Conservation (phyloP, 2,329 filamentous ascomycete genomes). For the Penicillium sp. region DNA sequence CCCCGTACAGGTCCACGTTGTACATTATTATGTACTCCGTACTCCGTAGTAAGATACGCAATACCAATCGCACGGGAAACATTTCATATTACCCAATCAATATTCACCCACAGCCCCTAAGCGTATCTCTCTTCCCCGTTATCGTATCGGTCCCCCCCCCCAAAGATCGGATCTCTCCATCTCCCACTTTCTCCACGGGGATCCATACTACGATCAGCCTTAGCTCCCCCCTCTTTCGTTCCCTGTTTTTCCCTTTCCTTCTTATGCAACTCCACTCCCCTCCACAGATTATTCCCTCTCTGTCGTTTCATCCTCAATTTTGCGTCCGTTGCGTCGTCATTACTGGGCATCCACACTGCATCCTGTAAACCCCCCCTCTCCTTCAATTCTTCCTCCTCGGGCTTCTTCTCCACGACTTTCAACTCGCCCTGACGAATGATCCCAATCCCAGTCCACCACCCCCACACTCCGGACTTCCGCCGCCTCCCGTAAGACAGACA, state of each 20-base stretch:
- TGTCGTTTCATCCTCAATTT: conserved; percentile 6
- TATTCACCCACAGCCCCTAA: no score
- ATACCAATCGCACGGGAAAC: not conserved
- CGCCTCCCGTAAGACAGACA: conserved; percentile 1
- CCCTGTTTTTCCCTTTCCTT: conserved; percentile 28
- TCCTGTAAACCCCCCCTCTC: not conserved
- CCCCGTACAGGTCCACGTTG: no score
- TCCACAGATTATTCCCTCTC: conserved; percentile 9
- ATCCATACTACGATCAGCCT: conserved; percentile 32
- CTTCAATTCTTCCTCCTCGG: not conserved
- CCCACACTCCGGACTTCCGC: conserved; percentile 8
- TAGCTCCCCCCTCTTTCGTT: conserved; percentile 34
- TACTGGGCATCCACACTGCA: conserved; percentile 1
- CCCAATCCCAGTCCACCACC: not conserved
- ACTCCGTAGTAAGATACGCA: no score
- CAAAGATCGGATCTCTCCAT: conserved; percentile 20
- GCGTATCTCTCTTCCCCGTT: conserved; percentile 5
- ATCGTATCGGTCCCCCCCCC: conserved; percentile 18
- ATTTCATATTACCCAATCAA: not conserved
- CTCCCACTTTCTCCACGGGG: conserved; percentile 25
- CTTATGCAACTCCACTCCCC: conserved; percentile 24
- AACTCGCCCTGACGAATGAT: not conserved
- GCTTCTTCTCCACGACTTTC: not conserved
- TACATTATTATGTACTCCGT: no score
- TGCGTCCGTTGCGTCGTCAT: not conserved